Evolutionary conservation across 345 rosid species (phyloP), one percentile per base, ranked within the genome.

Genomic region (Syzygium oleosum): DNA sequence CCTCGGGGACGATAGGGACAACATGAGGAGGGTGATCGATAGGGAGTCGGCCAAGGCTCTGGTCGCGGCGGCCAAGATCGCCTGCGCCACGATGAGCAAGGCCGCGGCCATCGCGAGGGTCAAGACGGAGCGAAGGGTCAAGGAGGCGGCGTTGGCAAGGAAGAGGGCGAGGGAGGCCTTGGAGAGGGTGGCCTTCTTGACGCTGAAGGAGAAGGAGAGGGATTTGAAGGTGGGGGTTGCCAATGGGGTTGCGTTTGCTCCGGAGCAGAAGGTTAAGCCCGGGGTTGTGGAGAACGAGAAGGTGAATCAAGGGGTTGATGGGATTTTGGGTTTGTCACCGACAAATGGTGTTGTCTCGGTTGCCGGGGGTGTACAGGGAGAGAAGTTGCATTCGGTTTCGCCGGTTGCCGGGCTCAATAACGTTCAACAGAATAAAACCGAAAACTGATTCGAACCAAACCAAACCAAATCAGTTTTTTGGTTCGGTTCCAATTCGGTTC

Each of bases 1-100:
- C 53, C 29, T 29, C 12, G 51, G 85, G 65, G 86, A 87, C 7
- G 63, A 41, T 21, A 13, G 80, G 58, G 46, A 54, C 51, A 23
- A 61, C 31, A 23, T 21, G 49, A 55, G 41, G 78, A 84, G 88
- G 25, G 88, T 52, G 15, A 27, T 96, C 4, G 95, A 96, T 46
- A 88, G 90, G 88, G 63, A 91, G 21, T 89, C 93, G 80, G 93
- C 95, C 2, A 85, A 88, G 2, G 93, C 87, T 1, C 90, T 95
- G 12, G 87, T 92, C 14, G 95, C 98, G 53, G 98, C 99, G 4
- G 91, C 94, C 2, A 94, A 88, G 90, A 94, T 96, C 27, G 92
- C 97, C 1, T 78, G 91, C 2, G 88, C 89, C 4, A 93, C 98
- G 0, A 94, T 97, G 95, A 92, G 8, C 29, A 94, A 93, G 84